Percentiles rank a stretch among this genome's conserved stretches.
Evolutionary conservation across 768 basidiomycete species (phyloP).

Genomic region (Botryobasidium botryosum): DNA sequence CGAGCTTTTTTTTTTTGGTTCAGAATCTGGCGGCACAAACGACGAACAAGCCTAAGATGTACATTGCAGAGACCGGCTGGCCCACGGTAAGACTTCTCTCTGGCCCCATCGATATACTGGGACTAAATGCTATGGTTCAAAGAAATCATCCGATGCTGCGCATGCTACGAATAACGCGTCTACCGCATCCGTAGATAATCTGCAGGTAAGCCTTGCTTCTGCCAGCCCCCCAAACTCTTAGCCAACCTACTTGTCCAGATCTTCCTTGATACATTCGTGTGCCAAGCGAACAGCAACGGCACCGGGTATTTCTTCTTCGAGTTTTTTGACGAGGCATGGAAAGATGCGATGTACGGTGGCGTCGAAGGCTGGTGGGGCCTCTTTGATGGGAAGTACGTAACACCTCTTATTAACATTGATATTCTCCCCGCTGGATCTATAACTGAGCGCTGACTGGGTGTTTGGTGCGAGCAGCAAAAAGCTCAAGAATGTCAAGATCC

Average conservation of each 20-base stretch:
- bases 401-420: too few species aligned
- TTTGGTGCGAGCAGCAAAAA: neutral
- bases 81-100: conserved; percentile 36
- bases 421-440: neutral
- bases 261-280: conserved; percentile 78
- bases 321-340: conserved; percentile 71
- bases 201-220: too few species aligned
- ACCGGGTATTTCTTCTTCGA: conserved; percentile 85
- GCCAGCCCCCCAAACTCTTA: too few species aligned
- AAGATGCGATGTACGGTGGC: conserved; percentile 56
- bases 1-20: neutral
- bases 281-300: conserved; percentile 64
- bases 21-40: conserved; percentile 30
- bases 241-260: too few species aligned
- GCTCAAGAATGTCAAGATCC: conserved; percentile 1
- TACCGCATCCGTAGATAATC: too few species aligned
- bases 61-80: conserved; percentile 91
- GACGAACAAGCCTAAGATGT: conserved; percentile 63
- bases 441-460: neutral
- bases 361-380: conserved; percentile 31
- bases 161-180: conserved; percentile 53
- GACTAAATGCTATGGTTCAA: neutral
- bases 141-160: conserved; percentile 42
- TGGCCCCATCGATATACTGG: neutral
- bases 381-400: conserved; percentile 2